Base-by-base conservation (phyloP, 495 filamentous ascomycete genomes). In the Penicillium argentinense region DNA sequence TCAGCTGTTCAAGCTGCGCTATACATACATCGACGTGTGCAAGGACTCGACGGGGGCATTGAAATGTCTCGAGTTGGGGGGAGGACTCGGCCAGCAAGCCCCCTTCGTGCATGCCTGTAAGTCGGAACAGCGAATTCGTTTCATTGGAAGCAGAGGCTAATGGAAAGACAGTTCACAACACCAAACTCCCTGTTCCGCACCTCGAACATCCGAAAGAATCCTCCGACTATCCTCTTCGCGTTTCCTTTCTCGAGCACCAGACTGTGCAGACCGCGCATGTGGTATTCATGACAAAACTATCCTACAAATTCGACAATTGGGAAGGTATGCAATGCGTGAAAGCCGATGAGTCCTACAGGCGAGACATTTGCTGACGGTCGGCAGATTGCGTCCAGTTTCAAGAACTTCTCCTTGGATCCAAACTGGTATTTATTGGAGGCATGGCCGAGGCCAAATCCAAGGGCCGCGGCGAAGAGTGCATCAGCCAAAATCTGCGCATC, bases 361-460 rank as follows among this genome's bases (percentile, higher is more conserved):
- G 17, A 2, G 23, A 30, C 16, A 14, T 9, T 29, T 16, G 21
- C 42, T 56, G 13, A 57, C 45, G 24, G 3, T 7, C 3, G 12
- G 7, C 41, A 71, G 71, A 74, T 46, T 71, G 67, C 36, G 50
- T 71, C 1, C 62, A 64, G 36, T 76, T 76, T 29, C 72, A 76
- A 53, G 72, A 76, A 42, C 29, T 69, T 7, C 56, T 76, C 0
- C 64, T 74, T 12, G 56, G 62, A n/a, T 67, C 68, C 6, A 71
- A 64, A 48, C 49, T 76, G 11, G 43, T 69, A 9, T 71, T 74
- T 32, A 64, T 74, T 30, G 68, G 67, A 0, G 71, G 72, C 1
- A 71, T 76, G 47, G 69, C 71, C 1, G 71, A 74, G 36, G 70
- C 67, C 39, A 73, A 72, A 36, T 74, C 71, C 36, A 76, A 73